These are phyloP conservation scores for Raphanus raphanistrum DNA, from an alignment of 345 rosid species.

Conservation along the genomic window DNA sequence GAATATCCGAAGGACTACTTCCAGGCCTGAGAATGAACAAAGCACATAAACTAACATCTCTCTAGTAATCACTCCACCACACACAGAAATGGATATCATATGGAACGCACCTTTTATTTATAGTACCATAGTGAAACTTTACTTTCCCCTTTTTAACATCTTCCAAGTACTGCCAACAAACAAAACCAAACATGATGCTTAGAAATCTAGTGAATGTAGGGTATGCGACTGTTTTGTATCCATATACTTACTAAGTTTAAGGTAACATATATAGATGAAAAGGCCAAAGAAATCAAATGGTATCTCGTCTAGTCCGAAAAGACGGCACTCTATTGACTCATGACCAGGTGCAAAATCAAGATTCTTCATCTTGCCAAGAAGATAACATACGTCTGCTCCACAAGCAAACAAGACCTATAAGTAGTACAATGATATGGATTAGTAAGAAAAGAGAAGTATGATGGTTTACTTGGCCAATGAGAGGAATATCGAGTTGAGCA, in stretches of 20 bases:
- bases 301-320: constrained; percentile 73
- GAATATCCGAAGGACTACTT: constrained; percentile 80
- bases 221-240: neutral
- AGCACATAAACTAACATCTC: neutral
- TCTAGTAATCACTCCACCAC: constrained; percentile 4
- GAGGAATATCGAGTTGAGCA: constrained; percentile 91
- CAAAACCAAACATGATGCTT: constrained; percentile 6
- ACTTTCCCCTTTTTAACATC: constrained; percentile 55
- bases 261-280: constrained; percentile 86
- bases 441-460: neutral
- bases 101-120: constrained; percentile 68
- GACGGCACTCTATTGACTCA: constrained; percentile 84
- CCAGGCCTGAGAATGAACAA: constrained; percentile 66
- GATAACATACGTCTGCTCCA: constrained; percentile 81
- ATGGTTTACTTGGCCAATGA: constrained; percentile 71
- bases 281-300: constrained; percentile 91
- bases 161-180: constrained; percentile 63
- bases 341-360: constrained; percentile 85
- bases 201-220: neutral
- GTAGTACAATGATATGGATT: too few relatives aligned
- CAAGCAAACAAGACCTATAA: neutral
- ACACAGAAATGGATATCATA: neutral
- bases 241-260: constrained; percentile 65
- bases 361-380: constrained; percentile 90
- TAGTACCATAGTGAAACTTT: constrained; percentile 42